A percentile compares a stretch with the other conserved stretches of the same genome.
Evolutionary conservation across 768 basidiomycete genomes (phyloP).

Genomic region (Auriscalpium microsporum): DNA sequence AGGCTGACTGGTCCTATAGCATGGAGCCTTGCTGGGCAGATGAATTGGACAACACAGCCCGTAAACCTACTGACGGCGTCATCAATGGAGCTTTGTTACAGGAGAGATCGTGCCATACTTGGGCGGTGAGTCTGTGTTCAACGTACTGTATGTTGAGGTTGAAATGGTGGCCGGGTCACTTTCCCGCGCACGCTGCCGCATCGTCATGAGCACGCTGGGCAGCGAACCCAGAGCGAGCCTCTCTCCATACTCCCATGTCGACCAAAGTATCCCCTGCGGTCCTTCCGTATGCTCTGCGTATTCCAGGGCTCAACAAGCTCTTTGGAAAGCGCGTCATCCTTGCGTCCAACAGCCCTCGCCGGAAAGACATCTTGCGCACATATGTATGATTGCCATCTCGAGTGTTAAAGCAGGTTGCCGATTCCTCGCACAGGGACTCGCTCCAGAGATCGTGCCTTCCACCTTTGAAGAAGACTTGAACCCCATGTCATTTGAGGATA

Average conservation of each 20-base stretch:
- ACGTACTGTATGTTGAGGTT: no score
- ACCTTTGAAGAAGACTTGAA: constrained; percentile 75
- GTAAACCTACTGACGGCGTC: no score
- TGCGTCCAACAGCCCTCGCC: constrained; percentile 79
- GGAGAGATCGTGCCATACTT: no score
- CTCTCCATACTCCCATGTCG: neutral
- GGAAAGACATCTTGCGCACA: constrained; percentile 73
- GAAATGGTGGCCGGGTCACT: no score
- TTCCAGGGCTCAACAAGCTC: constrained; percentile 58
- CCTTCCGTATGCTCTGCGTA: constrained; percentile 54
- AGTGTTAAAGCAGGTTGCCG: neutral
- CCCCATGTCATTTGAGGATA: constrained; percentile 55
- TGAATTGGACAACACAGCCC: no score
- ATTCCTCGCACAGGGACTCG: constrained; percentile 38
- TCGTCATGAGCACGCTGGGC: no score
- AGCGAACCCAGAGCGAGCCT: no score
- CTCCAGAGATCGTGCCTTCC: constrained; percentile 66
- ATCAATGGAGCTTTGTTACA: no score
- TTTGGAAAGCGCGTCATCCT: constrained; percentile 71
- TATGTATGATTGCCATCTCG: constrained; percentile 45
- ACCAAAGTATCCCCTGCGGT: constrained; percentile 23
- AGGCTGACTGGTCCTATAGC: neutral
- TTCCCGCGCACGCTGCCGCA: no score
- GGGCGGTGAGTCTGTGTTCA: no score
- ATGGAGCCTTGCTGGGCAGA: no score